These are phyloP conservation scores for Simmondsia chinensis DNA, from an alignment of 148 eudicot genomes.

Conservation along the genomic window DNA sequence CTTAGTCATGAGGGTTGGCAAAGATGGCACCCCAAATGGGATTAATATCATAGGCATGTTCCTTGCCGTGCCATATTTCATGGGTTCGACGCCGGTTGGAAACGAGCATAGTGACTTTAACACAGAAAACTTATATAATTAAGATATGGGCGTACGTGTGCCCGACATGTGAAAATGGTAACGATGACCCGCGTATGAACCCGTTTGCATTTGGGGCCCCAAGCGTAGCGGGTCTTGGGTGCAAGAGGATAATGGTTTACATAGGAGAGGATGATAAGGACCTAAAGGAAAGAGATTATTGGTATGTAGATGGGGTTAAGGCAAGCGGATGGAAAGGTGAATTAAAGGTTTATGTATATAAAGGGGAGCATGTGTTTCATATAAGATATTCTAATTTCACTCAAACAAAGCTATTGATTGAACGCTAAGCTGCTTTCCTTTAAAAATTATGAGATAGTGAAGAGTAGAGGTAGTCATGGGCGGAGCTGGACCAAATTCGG, in stretches of 20 bases:
- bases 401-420: too few relatives aligned
- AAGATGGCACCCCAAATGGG: not conserved
- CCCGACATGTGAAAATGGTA: constrained; percentile 4
- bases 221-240: constrained; percentile 5
- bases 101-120: too few relatives aligned
- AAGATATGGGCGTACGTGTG: constrained; percentile 15
- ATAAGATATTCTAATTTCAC: too few relatives aligned
- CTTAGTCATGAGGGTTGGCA: constrained; percentile 13
- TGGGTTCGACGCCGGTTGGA: too few relatives aligned
- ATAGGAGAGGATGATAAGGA: constrained; percentile 15
- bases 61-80: constrained; percentile 23
- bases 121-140: constrained; percentile 4
- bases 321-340: constrained; percentile 22
- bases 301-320: constrained; percentile 8
- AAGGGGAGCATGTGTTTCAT: constrained; percentile 3
- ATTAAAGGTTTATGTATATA: constrained; percentile 8
- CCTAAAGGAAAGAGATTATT: constrained; percentile 8
- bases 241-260: constrained; percentile 10
- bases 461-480: too few relatives aligned
- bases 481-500: too few relatives aligned
- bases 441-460: too few relatives aligned
- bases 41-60: constrained; percentile 16
- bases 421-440: too few relatives aligned
- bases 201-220: constrained; percentile 14
- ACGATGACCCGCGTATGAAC: constrained; percentile 9